Evolutionary conservation across 169 alveolate genomes (phyloP), one percentile per base, ranked within the genome.

Genomic region (Pseudocohnilembus persalinus): DNA sequence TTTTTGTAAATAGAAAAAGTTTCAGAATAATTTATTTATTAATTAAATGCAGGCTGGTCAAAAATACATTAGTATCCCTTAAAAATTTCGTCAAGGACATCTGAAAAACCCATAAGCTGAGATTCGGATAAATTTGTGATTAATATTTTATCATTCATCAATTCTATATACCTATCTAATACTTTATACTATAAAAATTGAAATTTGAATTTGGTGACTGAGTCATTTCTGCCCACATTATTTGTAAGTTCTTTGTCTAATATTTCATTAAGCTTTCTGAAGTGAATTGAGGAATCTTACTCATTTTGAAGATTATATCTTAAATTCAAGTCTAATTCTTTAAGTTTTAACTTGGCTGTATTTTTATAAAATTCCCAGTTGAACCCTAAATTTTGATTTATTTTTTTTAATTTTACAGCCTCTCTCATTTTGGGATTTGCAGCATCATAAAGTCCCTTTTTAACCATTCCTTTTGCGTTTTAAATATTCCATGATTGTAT

Each of bases 401-500:
- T 73, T 29, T n/a, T 79, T 79, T 76, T 79, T 6, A 34, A 79
- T 6, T 31, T 72, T 15, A 63, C 25, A 29, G 86, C 86, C 68
- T 81, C 72, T 65, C 68, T 81, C 80, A 81, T 81, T 27, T 81
- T 72, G 31, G 35, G 32, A 24, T 73, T 80, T 33, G 88, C 91
- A 26, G 80, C 81, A 26, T 81, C 73, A 49, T 77, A 73, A 30
- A 68, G n/a, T 26, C 84, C 77, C 82, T 74, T 87, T 82, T 87
- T 75, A 0, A 87, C 77, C 76, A 82, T 74, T 28, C 91, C 91
- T 35, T 87, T 87, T 0, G 84, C 88, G 33, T 73, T 35, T 30
- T 87, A 78, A 31, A 82, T 31, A 27, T 84, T 78, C 88, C 88
- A 87, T 30, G 64, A 65, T 4, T 80, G 30, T 29, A 74, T 79